Conservation (phyloP, 768 basidiomycete species). For the Lactarius deliciosus region DNA sequence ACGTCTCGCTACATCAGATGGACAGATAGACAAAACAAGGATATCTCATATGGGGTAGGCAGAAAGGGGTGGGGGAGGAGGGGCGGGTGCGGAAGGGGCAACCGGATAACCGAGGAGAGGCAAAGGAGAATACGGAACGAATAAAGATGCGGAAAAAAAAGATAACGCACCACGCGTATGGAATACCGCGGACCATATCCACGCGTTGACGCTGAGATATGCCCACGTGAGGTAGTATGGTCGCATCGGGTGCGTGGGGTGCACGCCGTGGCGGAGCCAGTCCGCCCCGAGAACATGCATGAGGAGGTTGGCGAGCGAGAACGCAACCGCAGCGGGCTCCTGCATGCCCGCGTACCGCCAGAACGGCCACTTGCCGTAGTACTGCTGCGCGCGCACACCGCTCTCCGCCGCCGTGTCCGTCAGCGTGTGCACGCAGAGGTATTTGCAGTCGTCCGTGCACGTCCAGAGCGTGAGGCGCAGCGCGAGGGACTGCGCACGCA, state of each 20-base stretch:
- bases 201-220: conserved; percentile 77
- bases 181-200: conserved; percentile 90
- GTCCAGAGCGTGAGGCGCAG: conserved; percentile 81
- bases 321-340: conserved; percentile 89
- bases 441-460: conserved; percentile 85
- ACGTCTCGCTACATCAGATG: conserved; percentile 21
- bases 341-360: conserved; percentile 86
- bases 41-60: too few relatives aligned
- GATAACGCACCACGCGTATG: conserved; percentile 77
- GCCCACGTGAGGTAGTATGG: conserved; percentile 66
- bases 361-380: conserved; percentile 98
- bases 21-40: background rate
- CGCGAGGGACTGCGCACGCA: conserved; percentile 40
- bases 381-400: conserved; percentile 62
- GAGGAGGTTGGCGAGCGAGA: conserved; percentile 84
- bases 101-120: background rate
- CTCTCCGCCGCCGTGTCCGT: conserved; percentile 53
- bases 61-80: too few relatives aligned
- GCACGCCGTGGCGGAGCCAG: conserved; percentile 48
- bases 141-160: background rate
- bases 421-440: conserved; percentile 80
- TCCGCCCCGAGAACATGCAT: conserved; percentile 64
- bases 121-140: conserved; percentile 3
- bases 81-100: background rate
- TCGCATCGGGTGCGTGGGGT: conserved; percentile 65